These are phyloP conservation scores for Diutina mesorugosa DNA, from an alignment of 1,139 yeast species.

Conservation along the genomic window DNA sequence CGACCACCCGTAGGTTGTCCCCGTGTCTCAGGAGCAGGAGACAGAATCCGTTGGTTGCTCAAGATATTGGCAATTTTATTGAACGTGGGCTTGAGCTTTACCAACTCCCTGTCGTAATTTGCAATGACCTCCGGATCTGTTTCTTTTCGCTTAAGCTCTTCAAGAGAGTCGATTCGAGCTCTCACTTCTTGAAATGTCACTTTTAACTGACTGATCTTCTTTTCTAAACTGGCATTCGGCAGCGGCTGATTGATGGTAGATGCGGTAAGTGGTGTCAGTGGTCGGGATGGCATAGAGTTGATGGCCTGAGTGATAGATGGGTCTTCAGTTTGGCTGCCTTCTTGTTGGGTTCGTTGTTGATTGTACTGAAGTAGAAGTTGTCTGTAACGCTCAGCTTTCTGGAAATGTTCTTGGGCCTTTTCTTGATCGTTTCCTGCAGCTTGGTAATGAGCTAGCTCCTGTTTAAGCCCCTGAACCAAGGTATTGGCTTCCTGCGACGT, in stretches of 20 bases:
- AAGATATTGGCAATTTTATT: neutral
- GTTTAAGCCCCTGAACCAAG: neutral
- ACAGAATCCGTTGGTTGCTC: neutral
- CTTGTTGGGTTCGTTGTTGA: neutral
- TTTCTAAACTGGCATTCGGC: neutral
- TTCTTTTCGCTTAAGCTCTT: neutral
- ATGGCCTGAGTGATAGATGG: neutral
- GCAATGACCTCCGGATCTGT: neutral
- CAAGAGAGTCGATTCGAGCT: neutral
- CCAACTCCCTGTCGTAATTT: neutral
- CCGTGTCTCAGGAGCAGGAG: neutral
- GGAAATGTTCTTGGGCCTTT: neutral
- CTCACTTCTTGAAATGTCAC: constrained; percentile 1
- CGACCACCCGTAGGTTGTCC: neutral
- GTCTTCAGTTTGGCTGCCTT: neutral
- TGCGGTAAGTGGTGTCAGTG: neutral
- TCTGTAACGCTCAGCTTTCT: neutral
- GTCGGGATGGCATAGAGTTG: neutral
- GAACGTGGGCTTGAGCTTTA: neutral
- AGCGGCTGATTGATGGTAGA: neutral
- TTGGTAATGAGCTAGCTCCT: neutral
- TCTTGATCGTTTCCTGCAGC: neutral
- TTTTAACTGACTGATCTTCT: neutral
- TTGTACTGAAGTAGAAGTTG: neutral
- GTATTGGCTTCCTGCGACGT: neutral